Percentiles rank a stretch among this genome's conserved stretches.
phyloP scores from a whole-genome alignment of 164 flowering plant genomes.

The Litsea cubeba region DNA sequence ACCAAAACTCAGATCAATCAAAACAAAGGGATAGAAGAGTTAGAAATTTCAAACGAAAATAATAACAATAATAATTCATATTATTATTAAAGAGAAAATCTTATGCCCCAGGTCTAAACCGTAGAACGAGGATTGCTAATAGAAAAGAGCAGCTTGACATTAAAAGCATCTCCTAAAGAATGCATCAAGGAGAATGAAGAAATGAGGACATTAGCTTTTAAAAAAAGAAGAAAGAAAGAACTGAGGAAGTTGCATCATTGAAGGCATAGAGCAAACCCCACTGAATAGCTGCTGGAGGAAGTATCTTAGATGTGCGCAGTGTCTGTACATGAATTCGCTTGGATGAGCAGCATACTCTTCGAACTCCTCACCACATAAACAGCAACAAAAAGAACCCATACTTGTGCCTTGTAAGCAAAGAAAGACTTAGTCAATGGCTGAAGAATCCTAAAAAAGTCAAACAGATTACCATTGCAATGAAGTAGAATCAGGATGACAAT shows the following conservation, averaged over 20 bases:
- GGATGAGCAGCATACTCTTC: conserved; percentile 38
- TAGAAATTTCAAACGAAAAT: neutral
- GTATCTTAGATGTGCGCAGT: conserved; percentile 46
- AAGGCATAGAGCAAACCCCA: conserved; percentile 36
- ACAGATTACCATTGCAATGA: neutral
- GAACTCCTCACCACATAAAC: conserved; percentile 43
- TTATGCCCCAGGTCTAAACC: neutral
- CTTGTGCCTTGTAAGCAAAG: conserved; percentile 4
- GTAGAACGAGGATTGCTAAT: neutral
- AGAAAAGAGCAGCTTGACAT: too few relatives aligned
- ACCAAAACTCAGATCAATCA: neutral
- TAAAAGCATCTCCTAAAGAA: neutral
- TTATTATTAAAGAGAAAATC: neutral
- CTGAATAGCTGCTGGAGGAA: conserved; percentile 45
- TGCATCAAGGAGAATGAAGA: neutral
- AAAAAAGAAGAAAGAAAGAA: too few relatives aligned
- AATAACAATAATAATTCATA: neutral
- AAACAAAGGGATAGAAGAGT: neutral
- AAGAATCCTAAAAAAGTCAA: neutral
- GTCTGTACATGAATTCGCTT: conserved; percentile 39
- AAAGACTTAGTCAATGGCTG: neutral
- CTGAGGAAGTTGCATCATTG: neutral
- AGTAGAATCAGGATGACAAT: neutral
- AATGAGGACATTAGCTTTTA: neutral
- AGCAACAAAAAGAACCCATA: conserved; percentile 62